These are phyloP conservation scores for Teunomyces tritomae DNA, from an alignment of 805 yeast species.

Conservation along the genomic window DNA sequence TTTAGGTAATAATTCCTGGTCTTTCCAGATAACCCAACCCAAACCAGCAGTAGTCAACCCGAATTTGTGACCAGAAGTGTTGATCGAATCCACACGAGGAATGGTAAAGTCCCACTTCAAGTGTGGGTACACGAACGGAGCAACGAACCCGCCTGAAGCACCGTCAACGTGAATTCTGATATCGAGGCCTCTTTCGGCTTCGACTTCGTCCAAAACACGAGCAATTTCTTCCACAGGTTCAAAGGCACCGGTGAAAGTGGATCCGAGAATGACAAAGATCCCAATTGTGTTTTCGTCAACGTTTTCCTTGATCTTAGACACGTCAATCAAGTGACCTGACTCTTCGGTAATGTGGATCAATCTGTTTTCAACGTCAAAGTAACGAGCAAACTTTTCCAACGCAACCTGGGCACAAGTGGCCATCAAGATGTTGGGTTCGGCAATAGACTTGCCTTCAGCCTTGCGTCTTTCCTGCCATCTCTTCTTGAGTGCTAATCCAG, in stretches of 20 bases:
- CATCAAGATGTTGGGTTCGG: conserved; percentile 83
- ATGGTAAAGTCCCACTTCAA: conserved; percentile 81
- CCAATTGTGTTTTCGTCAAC: conserved; percentile 94
- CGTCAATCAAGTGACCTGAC: conserved; percentile 64
- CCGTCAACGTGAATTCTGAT: conserved; percentile 92
- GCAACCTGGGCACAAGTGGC: conserved; percentile 94
- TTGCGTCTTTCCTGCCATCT: conserved; percentile 73
- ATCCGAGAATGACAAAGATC: conserved; percentile 81
- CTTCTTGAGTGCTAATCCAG: conserved; percentile 90
- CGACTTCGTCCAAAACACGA: conserved; percentile 64
- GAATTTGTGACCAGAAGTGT: conserved; percentile 90
- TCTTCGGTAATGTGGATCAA: conserved; percentile 62
- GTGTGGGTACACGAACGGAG: conserved; percentile 78
- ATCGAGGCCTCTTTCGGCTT: conserved; percentile 61
- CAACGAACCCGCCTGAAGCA: conserved; percentile 87
- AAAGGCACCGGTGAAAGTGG: conserved; percentile 91
- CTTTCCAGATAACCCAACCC: conserved; percentile 90
- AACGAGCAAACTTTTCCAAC: conserved; percentile 88
- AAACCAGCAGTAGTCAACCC: conserved; percentile 89
- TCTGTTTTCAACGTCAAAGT: conserved; percentile 87
- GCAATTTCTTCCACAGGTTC: conserved; percentile 68
- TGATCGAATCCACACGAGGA: conserved; percentile 77
- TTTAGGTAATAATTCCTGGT: conserved; percentile 60
- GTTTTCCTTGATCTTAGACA: conserved; percentile 53
- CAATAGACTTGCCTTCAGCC: conserved; percentile 56